Conservation (phyloP, 805 yeast genomes). For the Cyberlindnera lachancei region DNA sequence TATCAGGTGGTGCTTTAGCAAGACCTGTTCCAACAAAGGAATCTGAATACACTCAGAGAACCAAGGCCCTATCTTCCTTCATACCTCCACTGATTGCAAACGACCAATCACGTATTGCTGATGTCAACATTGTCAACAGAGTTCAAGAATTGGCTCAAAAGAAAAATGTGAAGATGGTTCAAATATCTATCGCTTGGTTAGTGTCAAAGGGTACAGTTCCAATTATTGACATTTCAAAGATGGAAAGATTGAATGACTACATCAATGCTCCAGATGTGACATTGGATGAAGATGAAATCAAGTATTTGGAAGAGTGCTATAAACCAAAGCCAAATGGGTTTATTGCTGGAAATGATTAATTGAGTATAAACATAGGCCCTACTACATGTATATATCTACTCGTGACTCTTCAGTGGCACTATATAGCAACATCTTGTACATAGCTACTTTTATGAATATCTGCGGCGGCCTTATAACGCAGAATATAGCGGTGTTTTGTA, state of each 20-base stretch:
- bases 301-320: constrained; percentile 17
- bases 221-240: constrained; percentile 45
- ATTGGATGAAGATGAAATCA: constrained; percentile 21
- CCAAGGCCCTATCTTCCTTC: not conserved
- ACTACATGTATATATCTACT: too few species aligned
- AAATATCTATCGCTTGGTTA: constrained; percentile 45
- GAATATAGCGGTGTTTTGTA: too few species aligned
- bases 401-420: too few species aligned
- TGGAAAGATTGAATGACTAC: constrained; percentile 45
- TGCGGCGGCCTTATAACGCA: too few species aligned
- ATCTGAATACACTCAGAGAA: constrained; percentile 7
- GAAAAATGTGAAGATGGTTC: constrained; percentile 42
- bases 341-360: too few species aligned
- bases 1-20: constrained; percentile 46
- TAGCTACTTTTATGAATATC: too few species aligned
- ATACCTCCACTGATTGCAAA: too few species aligned
- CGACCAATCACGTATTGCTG: constrained; percentile 7
- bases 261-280: constrained; percentile 34
- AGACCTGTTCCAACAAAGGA: constrained; percentile 29
- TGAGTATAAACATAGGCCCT: too few species aligned
- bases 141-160: constrained; percentile 49
- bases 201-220: constrained; percentile 44
- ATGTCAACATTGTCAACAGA: constrained; percentile 33
- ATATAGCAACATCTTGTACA: too few species aligned
- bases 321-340: too few species aligned